phyloP scores from a whole-genome alignment of 805 yeast species.

The Nakazawaea populi region DNA sequence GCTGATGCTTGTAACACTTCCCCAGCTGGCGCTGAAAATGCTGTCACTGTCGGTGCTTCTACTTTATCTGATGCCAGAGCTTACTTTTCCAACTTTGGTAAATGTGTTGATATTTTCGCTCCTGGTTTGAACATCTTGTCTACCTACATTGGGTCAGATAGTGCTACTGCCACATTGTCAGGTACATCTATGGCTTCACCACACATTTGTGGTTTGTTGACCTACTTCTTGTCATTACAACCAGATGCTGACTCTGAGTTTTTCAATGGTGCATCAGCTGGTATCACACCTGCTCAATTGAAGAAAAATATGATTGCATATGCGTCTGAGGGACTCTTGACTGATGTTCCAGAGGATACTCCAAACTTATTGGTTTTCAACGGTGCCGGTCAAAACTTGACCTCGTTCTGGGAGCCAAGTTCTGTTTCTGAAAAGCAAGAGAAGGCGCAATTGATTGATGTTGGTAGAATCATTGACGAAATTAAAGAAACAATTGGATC shows the following conservation, averaged over 20 bases:
- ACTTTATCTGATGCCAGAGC: constrained; percentile 88
- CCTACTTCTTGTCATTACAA: constrained; percentile 83
- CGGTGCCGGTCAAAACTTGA: constrained; percentile 73
- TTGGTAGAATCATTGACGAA: constrained; percentile 8
- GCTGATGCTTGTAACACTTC: constrained; percentile 90
- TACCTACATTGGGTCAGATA: constrained; percentile 71
- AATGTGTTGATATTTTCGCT: constrained; percentile 93
- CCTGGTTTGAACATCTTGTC: constrained; percentile 91
- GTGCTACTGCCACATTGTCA: constrained; percentile 76
- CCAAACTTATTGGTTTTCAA: constrained; percentile 75
- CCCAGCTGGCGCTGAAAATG: constrained; percentile 81
- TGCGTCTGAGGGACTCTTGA: constrained; percentile 54
- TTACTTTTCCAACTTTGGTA: constrained; percentile 91
- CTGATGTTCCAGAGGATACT: constrained; percentile 65
- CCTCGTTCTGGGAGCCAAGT: constrained; percentile 50
- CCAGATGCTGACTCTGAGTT: constrained; percentile 68
- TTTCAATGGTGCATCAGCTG: constrained; percentile 39
- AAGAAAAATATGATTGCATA: constrained; percentile 69
- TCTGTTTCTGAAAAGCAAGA: constrained; percentile 14
- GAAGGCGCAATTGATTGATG: constrained; percentile 16
- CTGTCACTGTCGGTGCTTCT: constrained; percentile 94
- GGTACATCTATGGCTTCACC: constrained; percentile 99
- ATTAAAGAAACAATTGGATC: constrained; percentile 3
- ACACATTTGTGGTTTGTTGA: constrained; percentile 85
- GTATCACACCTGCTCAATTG: constrained; percentile 64